phyloP scores from a whole-genome alignment of 2,329 filamentous ascomycete genomes.

The Setomelanomma holmii region DNA sequence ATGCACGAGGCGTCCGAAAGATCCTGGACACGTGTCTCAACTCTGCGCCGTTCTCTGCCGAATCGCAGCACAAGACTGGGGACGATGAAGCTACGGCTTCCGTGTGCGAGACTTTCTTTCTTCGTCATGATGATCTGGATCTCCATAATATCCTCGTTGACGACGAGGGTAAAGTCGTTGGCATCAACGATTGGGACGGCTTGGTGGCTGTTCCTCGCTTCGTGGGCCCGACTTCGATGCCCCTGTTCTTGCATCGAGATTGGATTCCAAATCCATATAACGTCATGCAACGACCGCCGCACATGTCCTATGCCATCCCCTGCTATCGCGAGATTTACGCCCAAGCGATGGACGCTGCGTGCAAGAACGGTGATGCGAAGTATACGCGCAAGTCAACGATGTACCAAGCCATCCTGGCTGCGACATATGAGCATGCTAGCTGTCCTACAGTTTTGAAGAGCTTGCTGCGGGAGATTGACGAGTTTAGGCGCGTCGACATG shows the following conservation, averaged over 20 bases:
- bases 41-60: not conserved
- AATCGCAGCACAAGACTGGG: no score
- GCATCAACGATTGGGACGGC: not conserved
- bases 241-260: not conserved
- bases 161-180: not conserved
- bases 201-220: not conserved
- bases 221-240: not conserved
- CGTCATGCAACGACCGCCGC: no score
- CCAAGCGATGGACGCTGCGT: no score
- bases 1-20: not conserved
- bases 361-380: no score
- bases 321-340: no score
- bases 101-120: not conserved
- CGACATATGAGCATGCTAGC: no score
- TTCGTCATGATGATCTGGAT: not conserved
- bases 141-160: not conserved
- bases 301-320: no score
- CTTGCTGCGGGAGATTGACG: no score
- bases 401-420: no score
- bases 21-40: not conserved
- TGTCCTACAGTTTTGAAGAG: no score
- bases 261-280: not conserved
- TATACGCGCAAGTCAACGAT: no score
- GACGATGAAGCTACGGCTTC: not conserved
- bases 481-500: no score